Evolutionary conservation across 1,284 basidiomycete genomes (phyloP), one percentile per base, ranked within the genome.

Genomic region (Ustilago crameri): DNA sequence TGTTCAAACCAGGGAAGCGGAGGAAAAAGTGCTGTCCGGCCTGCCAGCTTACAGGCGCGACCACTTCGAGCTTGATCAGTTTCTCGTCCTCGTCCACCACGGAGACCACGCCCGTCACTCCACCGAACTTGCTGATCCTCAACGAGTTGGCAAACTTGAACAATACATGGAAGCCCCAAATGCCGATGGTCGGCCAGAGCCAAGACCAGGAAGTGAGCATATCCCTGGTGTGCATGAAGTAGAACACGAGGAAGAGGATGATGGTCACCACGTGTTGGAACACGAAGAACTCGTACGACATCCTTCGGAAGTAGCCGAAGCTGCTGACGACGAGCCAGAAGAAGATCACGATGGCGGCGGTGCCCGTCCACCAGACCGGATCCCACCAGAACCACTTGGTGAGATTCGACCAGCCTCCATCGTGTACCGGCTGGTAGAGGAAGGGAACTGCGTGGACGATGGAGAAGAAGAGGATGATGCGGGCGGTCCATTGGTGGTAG

Each of bases 241-340:
- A 75, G 44, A 76, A 66, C 24, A 47, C 77, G 17, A 81, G 38
- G 30, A 83, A 75, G 10, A 72, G 23, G 17, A 80, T 38, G 41
- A 73, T 57, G 17, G 57, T 47, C 20, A 71, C 9, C 17, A 82
- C 68, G 40, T 83, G 81, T 22, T 78, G 68, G 12, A 78, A 38
- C 9, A 82, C 76, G 43, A 81, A 83, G 26, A 83, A 75, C 40
- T 80, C 75, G 62, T 83, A 83, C 34, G 61, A 75, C 62, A 70
- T 61, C 9, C 59, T 42, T 3, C 81, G 46, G 15, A 81, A 67
- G n/a, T 45, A 54, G 0, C 74, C 59, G 14, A 77, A 72, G 22
- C 63, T 69, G 5, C 65, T 68, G 1, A 69, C 46, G 15, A 76
- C 68, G 15, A 81, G 47, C 60, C 74, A 73, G 15, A 58, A 51